Evolutionary conservation across 768 basidiomycete species (phyloP).

Genomic region (Calvatia gigantea): DNA sequence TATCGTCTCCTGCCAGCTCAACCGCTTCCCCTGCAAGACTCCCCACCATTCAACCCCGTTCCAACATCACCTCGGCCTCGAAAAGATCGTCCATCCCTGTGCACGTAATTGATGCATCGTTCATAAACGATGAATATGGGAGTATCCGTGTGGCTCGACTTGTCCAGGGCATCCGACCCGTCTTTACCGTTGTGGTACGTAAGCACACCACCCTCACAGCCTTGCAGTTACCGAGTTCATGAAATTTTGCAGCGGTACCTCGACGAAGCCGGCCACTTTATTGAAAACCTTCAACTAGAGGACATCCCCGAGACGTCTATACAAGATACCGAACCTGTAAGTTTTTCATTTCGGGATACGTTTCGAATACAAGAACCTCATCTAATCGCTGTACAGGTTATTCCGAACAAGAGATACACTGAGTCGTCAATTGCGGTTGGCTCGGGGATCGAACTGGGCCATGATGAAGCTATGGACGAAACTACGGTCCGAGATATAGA

Average conservation of each 20-base stretch:
- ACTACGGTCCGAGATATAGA: conserved; percentile 46
- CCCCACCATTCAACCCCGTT: conserved; percentile 48
- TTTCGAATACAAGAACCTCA: background rate
- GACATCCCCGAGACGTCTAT: conserved; percentile 24
- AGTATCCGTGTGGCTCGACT: conserved; percentile 51
- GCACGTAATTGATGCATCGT: conserved; percentile 44
- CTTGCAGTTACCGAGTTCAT: background rate
- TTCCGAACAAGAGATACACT: conserved; percentile 61
- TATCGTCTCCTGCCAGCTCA: conserved; percentile 33
- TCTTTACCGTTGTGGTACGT: conserved; percentile 56
- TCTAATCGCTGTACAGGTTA: conserved; percentile 27
- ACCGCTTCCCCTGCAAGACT: conserved; percentile 43
- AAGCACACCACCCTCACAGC: background rate
- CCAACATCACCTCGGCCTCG: conserved; percentile 38
- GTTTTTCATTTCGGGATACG: background rate
- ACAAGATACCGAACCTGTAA: conserved; percentile 15
- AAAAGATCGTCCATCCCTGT: conserved; percentile 32
- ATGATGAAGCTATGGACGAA: conserved; percentile 54
- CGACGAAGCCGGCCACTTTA: conserved; percentile 49
- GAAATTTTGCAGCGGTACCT: conserved; percentile 44
- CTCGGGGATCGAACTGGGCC: conserved; percentile 64
- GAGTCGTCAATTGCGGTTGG: conserved; percentile 63
- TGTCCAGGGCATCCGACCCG: conserved; percentile 51
- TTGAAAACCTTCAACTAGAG: conserved; percentile 45
- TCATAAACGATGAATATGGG: conserved; percentile 37